Evolutionary conservation across 176 grass and related monocot species (phyloP).

Genomic region (Avena sativa): DNA sequence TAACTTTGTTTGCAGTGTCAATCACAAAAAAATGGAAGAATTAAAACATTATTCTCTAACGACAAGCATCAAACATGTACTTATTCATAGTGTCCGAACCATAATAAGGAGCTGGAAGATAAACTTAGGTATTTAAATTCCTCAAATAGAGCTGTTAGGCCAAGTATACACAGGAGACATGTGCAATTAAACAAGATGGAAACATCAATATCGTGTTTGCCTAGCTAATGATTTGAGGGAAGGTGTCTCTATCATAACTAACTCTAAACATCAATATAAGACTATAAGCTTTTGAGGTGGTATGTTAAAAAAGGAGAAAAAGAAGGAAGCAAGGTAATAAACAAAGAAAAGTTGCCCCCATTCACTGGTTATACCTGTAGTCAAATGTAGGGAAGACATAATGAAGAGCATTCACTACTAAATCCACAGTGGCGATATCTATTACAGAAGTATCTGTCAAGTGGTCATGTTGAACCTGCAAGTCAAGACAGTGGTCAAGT

Average conservation of each 20-base stretch:
- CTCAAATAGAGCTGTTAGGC: not conserved
- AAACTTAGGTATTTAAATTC: constrained; percentile 13
- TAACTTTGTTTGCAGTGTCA: not conserved
- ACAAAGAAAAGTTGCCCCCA: constrained; percentile 19
- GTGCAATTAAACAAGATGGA: constrained; percentile 33
- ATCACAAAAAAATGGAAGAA: not conserved
- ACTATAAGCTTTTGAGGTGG: constrained; percentile 5
- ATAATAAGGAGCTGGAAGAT: not conserved
- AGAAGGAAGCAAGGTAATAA: not conserved
- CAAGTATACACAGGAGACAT: not conserved
- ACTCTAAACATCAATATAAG: constrained; percentile 11
- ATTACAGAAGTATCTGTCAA: constrained; percentile 74
- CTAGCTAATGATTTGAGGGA: not conserved
- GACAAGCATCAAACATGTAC: constrained; percentile 9
- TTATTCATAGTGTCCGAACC: not conserved
- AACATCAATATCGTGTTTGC: constrained; percentile 2
- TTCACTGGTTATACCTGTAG: constrained; percentile 67
- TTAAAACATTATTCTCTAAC: not conserved
- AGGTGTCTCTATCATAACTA: not conserved
- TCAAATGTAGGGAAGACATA: constrained; percentile 89
- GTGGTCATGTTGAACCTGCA: constrained; percentile 90
- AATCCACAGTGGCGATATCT: constrained; percentile 91
- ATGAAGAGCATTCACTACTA: constrained; percentile 84
- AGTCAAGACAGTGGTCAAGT: constrained; percentile 13
- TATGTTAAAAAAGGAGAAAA: not conserved